Conservation (phyloP, 2,329 filamentous ascomycete genomes). For the Fusarium nelsonii region DNA sequence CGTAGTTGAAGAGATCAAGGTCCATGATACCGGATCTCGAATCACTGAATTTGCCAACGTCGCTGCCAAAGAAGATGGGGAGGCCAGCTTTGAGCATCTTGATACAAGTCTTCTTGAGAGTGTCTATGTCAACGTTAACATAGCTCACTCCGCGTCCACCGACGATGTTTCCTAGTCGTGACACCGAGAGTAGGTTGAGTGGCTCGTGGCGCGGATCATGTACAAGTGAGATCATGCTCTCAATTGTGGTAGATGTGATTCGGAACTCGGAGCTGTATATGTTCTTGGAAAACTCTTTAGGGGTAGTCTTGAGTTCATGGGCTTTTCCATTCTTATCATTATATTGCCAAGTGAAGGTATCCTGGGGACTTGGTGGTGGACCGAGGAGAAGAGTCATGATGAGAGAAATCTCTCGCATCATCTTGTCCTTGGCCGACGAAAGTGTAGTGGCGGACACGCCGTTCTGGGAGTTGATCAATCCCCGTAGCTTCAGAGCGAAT, state of each 20-base stretch:
- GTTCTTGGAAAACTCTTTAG: constrained; percentile 77
- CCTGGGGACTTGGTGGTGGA: constrained; percentile 76
- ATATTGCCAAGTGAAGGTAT: constrained; percentile 85
- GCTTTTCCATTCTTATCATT: constrained; percentile 76
- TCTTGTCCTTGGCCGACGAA: constrained; percentile 73
- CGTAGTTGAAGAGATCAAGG: constrained; percentile 79
- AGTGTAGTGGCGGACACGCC: constrained; percentile 54
- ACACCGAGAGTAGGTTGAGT: constrained; percentile 78
- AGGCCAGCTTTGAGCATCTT: constrained; percentile 82
- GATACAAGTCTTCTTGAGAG: constrained; percentile 79
- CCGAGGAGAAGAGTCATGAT: constrained; percentile 87
- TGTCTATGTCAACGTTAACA: constrained; percentile 81
- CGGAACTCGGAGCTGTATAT: constrained; percentile 72
- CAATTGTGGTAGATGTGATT: constrained; percentile 70
- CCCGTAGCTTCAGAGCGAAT: constrained; percentile 79
- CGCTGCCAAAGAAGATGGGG: constrained; percentile 89
- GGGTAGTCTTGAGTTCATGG: constrained; percentile 72
- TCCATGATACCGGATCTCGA: constrained; percentile 81
- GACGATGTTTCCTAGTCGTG: constrained; percentile 83
- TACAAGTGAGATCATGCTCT: constrained; percentile 81
- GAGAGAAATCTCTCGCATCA: constrained; percentile 83
- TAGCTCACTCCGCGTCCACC: constrained; percentile 82
- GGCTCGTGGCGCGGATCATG: constrained; percentile 86
- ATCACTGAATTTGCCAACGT: constrained; percentile 87
- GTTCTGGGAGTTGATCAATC: constrained; percentile 57